Percentiles rank a stretch among this genome's conserved stretches.
phyloP scores from a whole-genome alignment of 2,329 filamentous ascomycete genomes.

The Davidsoniella eucalypti region DNA sequence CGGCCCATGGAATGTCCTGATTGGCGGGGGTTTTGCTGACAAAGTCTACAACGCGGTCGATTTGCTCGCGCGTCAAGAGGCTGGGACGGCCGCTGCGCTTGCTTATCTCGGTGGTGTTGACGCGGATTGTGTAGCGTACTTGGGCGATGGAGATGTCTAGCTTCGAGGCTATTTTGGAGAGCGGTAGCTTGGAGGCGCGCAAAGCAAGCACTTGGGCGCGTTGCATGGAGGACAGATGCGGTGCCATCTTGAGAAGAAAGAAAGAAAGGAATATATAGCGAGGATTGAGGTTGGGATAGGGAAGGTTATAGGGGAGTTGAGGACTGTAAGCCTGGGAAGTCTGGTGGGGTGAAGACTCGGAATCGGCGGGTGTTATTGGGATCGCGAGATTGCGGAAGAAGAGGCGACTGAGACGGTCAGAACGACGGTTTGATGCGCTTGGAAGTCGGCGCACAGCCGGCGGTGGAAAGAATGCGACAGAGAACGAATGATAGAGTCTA shows the following conservation, averaged over 20 bases:
- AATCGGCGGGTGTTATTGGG: too few species aligned
- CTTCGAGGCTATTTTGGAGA: constrained; percentile 10
- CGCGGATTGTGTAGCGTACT: constrained; percentile 11
- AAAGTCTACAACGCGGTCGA: constrained; percentile 12
- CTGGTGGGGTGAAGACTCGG: too few species aligned
- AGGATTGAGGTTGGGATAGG: too few species aligned
- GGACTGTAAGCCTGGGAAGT: too few species aligned
- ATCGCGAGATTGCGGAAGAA: too few species aligned
- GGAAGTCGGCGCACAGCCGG: too few species aligned
- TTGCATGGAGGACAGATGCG: constrained; percentile 12
- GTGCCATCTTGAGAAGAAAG: constrained; percentile 7
- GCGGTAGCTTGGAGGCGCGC: constrained; percentile 11
- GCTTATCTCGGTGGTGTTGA: constrained; percentile 8
- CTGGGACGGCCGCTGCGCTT: constrained; percentile 10
- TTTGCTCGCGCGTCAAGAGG: constrained; percentile 10
- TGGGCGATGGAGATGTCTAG: constrained; percentile 10
- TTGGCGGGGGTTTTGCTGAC: constrained; percentile 6
- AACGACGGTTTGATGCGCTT: too few species aligned
- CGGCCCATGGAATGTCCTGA: constrained; percentile 11
- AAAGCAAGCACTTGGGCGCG: constrained; percentile 10
- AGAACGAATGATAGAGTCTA: too few species aligned
- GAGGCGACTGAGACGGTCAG: too few species aligned
- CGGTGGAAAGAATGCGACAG: too few species aligned
- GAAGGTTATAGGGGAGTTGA: too few species aligned
- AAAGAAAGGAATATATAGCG: not conserved